Conservation (phyloP, 257 asterid genomes). For the Voacanga thouarsii region DNA sequence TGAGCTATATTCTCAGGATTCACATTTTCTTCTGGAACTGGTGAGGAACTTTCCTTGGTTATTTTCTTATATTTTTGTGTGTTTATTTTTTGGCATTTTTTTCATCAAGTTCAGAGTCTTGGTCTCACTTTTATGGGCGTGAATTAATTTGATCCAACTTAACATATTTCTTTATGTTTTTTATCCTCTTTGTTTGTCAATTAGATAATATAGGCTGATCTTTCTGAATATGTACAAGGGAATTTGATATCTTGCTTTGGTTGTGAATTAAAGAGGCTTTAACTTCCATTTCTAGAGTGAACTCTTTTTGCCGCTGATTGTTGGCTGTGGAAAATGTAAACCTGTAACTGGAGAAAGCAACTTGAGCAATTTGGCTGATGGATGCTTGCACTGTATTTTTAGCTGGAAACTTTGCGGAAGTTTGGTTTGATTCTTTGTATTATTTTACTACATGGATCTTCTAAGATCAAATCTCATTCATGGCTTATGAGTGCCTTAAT, state of each 20-base stretch:
- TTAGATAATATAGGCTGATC: not conserved
- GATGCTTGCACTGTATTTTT: not conserved
- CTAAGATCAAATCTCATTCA: not conserved
- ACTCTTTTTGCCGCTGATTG: not conserved
- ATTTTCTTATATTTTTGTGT: not conserved
- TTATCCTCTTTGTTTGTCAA: not conserved
- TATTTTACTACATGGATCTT: not conserved
- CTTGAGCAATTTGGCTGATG: not conserved
- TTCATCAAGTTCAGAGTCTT: not conserved
- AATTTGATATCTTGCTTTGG: not conserved
- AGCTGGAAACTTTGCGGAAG: not conserved
- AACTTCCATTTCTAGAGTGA: not conserved
- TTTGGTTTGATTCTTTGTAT: not conserved
- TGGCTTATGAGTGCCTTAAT: not conserved
- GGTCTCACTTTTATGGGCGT: not conserved
- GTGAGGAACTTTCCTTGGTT: conserved; percentile 37
- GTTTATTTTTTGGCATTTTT: conserved; percentile 1
- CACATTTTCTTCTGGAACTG: conserved; percentile 96
- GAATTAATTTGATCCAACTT: not conserved
- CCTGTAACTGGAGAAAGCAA: no score
- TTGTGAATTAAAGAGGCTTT: not conserved
- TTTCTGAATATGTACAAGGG: not conserved
- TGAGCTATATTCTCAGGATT: conserved; percentile 95
- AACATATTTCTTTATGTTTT: not conserved
- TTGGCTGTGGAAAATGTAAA: not conserved